Base-by-base conservation (phyloP, 73 alveolate species). In the Uronychia binucleata region DNA sequence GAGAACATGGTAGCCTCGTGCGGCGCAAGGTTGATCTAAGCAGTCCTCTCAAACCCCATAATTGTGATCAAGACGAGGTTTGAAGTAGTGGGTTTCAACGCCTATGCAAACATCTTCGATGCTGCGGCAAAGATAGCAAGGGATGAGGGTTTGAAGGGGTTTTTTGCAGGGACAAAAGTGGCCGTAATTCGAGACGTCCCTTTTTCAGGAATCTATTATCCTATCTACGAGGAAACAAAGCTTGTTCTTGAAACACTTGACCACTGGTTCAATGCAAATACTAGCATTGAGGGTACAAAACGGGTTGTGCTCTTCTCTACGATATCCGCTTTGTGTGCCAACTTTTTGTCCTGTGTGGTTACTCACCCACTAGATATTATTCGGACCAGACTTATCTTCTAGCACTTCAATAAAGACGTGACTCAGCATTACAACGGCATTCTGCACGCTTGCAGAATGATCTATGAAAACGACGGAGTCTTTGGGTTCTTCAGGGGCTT, bases 131-230 rank as follows among this genome's bases (percentile, higher is more conserved):
- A 82, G 32, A 88, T 91, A 0, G 19, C 30, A 0, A 1, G 0
- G 28, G 14, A 86, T 5, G 96, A 91, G 59, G 96, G 96, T 1
- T 31, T 19, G 30, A 60, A 86, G 27, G 94, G 92, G 31, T 91
- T 87, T 60, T 82, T 86, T 34, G 58, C 86, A 32, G 96, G 96
- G 28, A 67, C 86, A 0, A 59, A 57, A 35, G 86, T 87, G 14
- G 79, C 92, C 27, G 27, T 87, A 11, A 77, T 91, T 30, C 28
- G 94, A 82, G 96, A 91, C 79, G 96, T 91, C 28, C 96, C 96
- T 1, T 91, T 81, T 79, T 81, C 93, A 28, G 89, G 91, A 25
- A 33, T 91, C 1, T 89, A 80, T 33, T 91, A 75, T 75, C 92
- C 91, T 0, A 78, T 86, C 28, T 91, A 91, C 77, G 91, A 88